phyloP scores from a whole-genome alignment of 2,329 filamentous ascomycete genomes.

The Akanthomyces uredinophilus region DNA sequence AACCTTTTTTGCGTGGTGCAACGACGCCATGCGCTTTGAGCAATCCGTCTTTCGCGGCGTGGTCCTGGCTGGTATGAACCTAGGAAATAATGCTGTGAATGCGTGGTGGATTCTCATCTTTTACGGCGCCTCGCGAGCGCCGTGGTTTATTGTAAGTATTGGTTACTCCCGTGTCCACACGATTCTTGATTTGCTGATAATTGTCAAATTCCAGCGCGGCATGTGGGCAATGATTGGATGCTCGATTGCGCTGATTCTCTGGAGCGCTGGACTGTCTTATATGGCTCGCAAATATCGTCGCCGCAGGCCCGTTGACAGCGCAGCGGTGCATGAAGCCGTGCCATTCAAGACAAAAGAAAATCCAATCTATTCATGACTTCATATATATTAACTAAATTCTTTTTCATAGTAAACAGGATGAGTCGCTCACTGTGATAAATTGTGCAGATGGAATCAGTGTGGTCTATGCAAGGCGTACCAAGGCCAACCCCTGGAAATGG shows the following conservation, averaged over 20 bases:
- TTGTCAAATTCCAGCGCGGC: conserved; percentile 41
- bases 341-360: not conserved
- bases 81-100: conserved; percentile 63
- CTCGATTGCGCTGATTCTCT: conserved; percentile 53
- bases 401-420: no score
- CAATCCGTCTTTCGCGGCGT: conserved; percentile 59
- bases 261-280: conserved; percentile 52
- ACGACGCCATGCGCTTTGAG: conserved; percentile 62
- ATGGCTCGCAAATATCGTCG: not conserved
- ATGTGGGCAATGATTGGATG: conserved; percentile 70
- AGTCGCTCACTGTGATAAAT: no score
- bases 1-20: conserved; percentile 72
- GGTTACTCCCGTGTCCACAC: no score
- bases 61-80: conserved; percentile 67
- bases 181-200: conserved; percentile 1
- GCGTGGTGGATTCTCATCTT: conserved; percentile 71
- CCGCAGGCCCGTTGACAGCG: not conserved
- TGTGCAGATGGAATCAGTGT: no score
- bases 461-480: no score
- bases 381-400: no score
- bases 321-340: not conserved
- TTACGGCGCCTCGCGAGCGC: conserved; percentile 62
- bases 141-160: conserved; percentile 55
- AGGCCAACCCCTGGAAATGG: no score
- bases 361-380: not conserved